Evolutionary conservation across 2,329 filamentous ascomycete genomes (phyloP), one percentile per base, ranked within the genome.

Genomic region (Dactylonectria estremocensis): DNA sequence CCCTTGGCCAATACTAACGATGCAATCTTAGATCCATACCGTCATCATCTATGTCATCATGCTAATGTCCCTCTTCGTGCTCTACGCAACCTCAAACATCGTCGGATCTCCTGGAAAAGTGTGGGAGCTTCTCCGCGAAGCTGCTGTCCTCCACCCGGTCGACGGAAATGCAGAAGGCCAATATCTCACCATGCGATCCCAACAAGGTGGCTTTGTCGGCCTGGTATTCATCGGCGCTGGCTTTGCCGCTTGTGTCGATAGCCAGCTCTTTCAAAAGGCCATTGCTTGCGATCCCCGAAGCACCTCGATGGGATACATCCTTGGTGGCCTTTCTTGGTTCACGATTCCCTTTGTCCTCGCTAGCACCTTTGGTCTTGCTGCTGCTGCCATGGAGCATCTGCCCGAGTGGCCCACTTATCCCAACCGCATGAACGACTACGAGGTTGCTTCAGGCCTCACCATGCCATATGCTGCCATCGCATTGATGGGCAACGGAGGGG

Each of bases 271-370:
- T 45, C 66, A 68, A 40, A 95, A 96, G 80, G 94, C 93, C 8
- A 95, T 97, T 76, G 93, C 94, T 16, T 93, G 94, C 1, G 91
- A 90, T 22, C 93, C 93, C 5, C 91, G 94, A 1, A 90, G 95
- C 70, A 94, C 94, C 1, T 88, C 97, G 3, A 93, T 93, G 0
- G 94, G 93, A n/a, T 97, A 97, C 77, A 91, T 96, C 50, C 86
- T 95, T 68, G 94, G 94, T 5, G 94, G 94, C 31, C 86, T 97
- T 1, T 90, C 88, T 58, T 97, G 93, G 93, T 96, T 97, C 73
- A 93, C 94, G 1, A 95, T 97, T 60, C 94, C 94, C 0, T 96
- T 92, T 91, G 86, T 96, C 9, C 91, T 90, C 5, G 93, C 94
- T 1, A 96, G 92, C 1, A 96, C 93, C 2, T 93, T 96, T 90